These are phyloP conservation scores for Chlorella sp. DNA, from an alignment of 139 green algal species.

Conservation along the genomic window DNA sequence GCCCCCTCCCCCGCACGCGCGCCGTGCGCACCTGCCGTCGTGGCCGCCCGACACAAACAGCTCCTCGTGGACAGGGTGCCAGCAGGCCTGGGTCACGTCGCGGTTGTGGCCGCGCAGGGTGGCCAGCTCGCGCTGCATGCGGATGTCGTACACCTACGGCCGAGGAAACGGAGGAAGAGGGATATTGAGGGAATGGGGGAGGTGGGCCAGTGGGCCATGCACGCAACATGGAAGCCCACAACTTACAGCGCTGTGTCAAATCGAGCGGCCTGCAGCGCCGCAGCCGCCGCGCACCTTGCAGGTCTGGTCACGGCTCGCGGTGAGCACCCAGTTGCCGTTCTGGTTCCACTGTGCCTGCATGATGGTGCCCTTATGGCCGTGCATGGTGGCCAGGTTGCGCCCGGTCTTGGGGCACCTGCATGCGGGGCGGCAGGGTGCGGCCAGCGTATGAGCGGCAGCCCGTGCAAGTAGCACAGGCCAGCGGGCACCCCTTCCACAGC, in stretches of 20 bases:
- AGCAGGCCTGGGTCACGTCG: conserved; percentile 78
- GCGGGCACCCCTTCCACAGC: no score
- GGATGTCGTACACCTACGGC: conserved; percentile 69
- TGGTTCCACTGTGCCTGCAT: conserved; percentile 79
- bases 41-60: conserved; percentile 72
- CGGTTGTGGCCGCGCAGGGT: conserved; percentile 75
- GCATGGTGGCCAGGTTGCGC: conserved; percentile 59
- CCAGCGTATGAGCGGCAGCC: no score
- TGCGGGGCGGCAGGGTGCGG: no score
- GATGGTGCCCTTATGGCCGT: conserved; percentile 86
- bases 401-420: conserved; percentile 72
- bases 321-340: conserved; percentile 90
- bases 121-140: conserved; percentile 66
- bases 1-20: no score
- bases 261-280: neutral
- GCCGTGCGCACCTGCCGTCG: conserved; percentile 77
- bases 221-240: neutral
- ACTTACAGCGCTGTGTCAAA: neutral
- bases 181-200: neutral
- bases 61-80: conserved; percentile 90
- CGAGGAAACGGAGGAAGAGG: neutral
- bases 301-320: conserved; percentile 73
- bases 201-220: neutral
- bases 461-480: no score
- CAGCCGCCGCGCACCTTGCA: conserved; percentile 58